phyloP scores from a whole-genome alignment of 306 rosid genomes.

The Fagus sylvatica region DNA sequence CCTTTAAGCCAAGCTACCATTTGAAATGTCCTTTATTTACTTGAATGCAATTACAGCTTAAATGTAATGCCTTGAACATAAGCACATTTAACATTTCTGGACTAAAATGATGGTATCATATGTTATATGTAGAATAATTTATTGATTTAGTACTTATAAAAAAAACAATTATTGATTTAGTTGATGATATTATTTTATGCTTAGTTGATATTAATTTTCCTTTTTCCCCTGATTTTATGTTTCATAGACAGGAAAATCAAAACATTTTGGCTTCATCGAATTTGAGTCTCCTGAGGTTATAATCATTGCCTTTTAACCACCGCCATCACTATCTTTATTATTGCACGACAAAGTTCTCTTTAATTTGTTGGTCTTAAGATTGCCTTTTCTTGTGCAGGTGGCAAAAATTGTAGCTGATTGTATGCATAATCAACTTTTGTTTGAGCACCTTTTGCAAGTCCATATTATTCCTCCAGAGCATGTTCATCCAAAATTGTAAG shows the following conservation, averaged over 20 bases:
- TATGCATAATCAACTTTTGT: constrained; percentile 86
- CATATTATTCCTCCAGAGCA: constrained; percentile 60
- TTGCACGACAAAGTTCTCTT: not conserved
- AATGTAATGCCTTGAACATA: not conserved
- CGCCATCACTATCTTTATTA: not conserved
- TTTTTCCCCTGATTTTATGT: constrained; percentile 5
- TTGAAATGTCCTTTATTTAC: no score
- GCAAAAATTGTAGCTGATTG: constrained; percentile 85
- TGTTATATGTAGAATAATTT: not conserved
- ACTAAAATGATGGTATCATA: not conserved
- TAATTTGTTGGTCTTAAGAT: not conserved
- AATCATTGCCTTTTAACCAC: constrained; percentile 4
- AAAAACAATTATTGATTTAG: not conserved
- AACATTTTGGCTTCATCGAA: constrained; percentile 82
- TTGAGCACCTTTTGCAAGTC: constrained; percentile 78
- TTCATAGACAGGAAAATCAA: constrained; percentile 72
- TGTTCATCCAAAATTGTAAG: constrained; percentile 83
- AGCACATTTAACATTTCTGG: not conserved
- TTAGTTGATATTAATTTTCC: constrained; percentile 6
- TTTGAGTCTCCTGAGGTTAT: constrained; percentile 80
- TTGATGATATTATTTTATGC: not conserved
- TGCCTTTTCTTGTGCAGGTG: constrained; percentile 53
- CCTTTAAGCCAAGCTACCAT: no score
- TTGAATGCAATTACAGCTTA: not conserved
- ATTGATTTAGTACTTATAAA: not conserved